phyloP scores from a whole-genome alignment of 805 yeast genomes.

The Hanseniaspora singularis region DNA sequence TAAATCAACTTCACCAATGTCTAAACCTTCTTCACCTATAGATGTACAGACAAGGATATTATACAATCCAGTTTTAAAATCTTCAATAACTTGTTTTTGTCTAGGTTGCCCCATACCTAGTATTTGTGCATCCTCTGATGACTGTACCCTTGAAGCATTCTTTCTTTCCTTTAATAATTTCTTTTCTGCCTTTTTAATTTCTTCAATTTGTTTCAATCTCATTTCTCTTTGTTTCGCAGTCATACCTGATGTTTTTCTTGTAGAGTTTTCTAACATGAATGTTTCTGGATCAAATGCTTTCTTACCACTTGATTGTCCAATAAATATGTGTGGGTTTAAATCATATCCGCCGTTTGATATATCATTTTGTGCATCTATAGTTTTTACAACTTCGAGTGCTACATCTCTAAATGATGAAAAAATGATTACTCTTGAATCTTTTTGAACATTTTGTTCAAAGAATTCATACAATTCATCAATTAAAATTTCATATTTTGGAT shows the following conservation, averaged over 20 bases:
- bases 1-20: slow-evolving; percentile 94
- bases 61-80: slow-evolving; percentile 59
- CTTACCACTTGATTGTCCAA: slow-evolving; percentile 78
- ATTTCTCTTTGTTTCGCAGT: slow-evolving; percentile 32
- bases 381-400: slow-evolving; percentile 72
- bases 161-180: slow-evolving; percentile 31
- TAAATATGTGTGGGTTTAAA: slow-evolving; percentile 68
- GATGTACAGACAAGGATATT: slow-evolving; percentile 90
- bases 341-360: slow-evolving; percentile 16
- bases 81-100: slow-evolving; percentile 65
- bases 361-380: slow-evolving; percentile 35
- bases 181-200: slow-evolving; percentile 27
- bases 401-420: slow-evolving; percentile 85
- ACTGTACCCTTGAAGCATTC: slow-evolving; percentile 30
- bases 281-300: slow-evolving; percentile 53
- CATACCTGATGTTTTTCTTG: slow-evolving; percentile 29
- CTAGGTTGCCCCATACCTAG: slow-evolving; percentile 84
- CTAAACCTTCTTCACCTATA: slow-evolving; percentile 96
- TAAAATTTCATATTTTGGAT: slow-evolving; percentile 58
- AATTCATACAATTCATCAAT: slow-evolving; percentile 47
- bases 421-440: slow-evolving; percentile 63
- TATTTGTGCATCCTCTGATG: slow-evolving; percentile 64
- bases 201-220: slow-evolving; percentile 23
- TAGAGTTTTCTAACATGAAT: slow-evolving; percentile 34
- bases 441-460: slow-evolving; percentile 30